Evolutionary conservation across 2,329 filamentous ascomycete species (phyloP).

Genomic region (Lachnellula cervina): DNA sequence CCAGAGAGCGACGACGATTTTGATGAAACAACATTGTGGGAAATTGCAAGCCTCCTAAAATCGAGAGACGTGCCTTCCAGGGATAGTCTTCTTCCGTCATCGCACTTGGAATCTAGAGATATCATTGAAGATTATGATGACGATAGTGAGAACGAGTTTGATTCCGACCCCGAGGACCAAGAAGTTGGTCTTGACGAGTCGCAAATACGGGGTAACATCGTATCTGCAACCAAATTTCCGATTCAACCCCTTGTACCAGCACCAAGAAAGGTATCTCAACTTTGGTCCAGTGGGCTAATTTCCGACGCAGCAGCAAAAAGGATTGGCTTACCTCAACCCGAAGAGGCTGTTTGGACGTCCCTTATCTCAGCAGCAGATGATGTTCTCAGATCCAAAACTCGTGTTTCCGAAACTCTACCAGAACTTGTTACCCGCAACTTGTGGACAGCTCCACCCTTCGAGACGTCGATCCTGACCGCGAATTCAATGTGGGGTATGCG

Average conservation of each 20-base stretch:
- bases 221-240: slow-evolving; percentile 12
- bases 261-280: slow-evolving; percentile 7
- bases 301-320: background rate
- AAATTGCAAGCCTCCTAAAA: slow-evolving; percentile 57
- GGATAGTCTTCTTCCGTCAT: slow-evolving; percentile 43
- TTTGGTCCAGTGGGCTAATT: slow-evolving; percentile 13
- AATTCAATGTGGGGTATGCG: slow-evolving; percentile 11
- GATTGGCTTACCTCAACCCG: slow-evolving; percentile 22
- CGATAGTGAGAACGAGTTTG: slow-evolving; percentile 11
- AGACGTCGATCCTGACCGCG: background rate
- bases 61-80: slow-evolving; percentile 48
- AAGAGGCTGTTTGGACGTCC: slow-evolving; percentile 17
- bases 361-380: slow-evolving; percentile 15
- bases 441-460: slow-evolving; percentile 11
- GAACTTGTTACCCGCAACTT: slow-evolving; percentile 13
- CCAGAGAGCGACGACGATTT: slow-evolving; percentile 38
- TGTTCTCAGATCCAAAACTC: slow-evolving; percentile 15
- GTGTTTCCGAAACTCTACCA: slow-evolving; percentile 7
- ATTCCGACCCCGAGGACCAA: slow-evolving; percentile 3
- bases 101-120: slow-evolving; percentile 1
- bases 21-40: slow-evolving; percentile 58
- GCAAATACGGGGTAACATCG: background rate
- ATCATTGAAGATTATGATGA: slow-evolving; percentile 23
- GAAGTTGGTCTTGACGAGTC: background rate
- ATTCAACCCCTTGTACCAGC: slow-evolving; percentile 19